These are phyloP conservation scores for Aspergillus amoenus DNA, from an alignment of 2,329 filamentous ascomycete genomes.

Conservation along the genomic window DNA sequence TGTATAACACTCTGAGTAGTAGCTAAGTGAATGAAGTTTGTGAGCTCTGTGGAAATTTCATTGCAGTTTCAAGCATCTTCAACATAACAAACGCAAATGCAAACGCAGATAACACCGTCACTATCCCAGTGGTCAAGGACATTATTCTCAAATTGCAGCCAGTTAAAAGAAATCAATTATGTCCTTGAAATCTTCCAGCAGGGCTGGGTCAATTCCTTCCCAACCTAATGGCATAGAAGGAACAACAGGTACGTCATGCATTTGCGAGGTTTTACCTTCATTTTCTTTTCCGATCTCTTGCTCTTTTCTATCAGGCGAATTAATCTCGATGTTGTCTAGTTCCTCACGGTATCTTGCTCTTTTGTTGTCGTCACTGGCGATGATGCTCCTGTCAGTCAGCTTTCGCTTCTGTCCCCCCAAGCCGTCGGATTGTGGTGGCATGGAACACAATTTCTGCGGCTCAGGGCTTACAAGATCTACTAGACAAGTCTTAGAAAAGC, in stretches of 20 bases:
- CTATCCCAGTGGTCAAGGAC: background rate
- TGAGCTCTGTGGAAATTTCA: background rate
- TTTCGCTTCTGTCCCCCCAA: constrained; percentile 2
- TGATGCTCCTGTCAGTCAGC: background rate
- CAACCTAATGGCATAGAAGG: constrained; percentile 20
- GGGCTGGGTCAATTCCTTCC: constrained; percentile 38
- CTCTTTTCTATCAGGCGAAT: background rate
- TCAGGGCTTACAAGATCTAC: background rate
- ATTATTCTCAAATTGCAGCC: background rate
- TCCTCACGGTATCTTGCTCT: background rate
- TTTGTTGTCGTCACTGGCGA: background rate
- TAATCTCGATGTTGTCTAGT: too few relatives aligned
- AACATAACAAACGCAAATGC: background rate
- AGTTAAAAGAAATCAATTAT: constrained; percentile 39
- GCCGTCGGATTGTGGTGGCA: background rate
- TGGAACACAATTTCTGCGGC: background rate
- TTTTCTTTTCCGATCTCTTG: background rate
- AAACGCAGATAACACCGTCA: background rate
- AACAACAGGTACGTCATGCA: background rate
- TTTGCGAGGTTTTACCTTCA: background rate
- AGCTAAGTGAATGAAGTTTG: background rate
- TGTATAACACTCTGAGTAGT: background rate
- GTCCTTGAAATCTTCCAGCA: constrained; percentile 43
- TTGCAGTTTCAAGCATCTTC: background rate
- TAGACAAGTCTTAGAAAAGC: background rate